These are phyloP conservation scores for Penicillium palitans DNA, from an alignment of 2,329 filamentous ascomycete species.

Conservation along the genomic window DNA sequence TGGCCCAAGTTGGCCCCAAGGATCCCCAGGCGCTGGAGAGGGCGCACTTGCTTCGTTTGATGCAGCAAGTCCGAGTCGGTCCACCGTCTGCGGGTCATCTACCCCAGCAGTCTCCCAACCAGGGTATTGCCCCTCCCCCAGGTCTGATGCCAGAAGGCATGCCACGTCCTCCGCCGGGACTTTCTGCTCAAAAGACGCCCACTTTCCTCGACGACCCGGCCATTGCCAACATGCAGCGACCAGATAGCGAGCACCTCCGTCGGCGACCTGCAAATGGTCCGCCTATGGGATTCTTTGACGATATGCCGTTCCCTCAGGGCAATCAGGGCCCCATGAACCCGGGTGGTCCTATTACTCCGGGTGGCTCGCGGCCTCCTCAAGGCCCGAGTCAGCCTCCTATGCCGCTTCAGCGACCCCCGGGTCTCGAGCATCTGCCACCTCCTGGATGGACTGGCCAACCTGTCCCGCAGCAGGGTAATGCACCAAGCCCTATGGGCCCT, in stretches of 20 bases:
- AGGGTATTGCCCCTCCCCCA: slow-evolving; percentile 35
- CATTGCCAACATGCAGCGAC: slow-evolving; percentile 44
- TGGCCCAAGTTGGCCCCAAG: slow-evolving; percentile 38
- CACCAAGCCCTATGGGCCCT: slow-evolving; percentile 33
- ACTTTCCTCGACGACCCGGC: slow-evolving; percentile 47
- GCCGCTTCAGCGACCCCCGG: slow-evolving; percentile 47
- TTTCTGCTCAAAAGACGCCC: slow-evolving; percentile 38
- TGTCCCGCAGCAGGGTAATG: slow-evolving; percentile 38
- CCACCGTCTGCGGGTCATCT: slow-evolving; percentile 29
- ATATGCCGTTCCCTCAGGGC: slow-evolving; percentile 39
- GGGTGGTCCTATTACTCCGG: slow-evolving; percentile 38
- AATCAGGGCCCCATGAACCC: slow-evolving; percentile 39
- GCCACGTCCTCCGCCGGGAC: slow-evolving; percentile 36
- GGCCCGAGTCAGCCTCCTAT: slow-evolving; percentile 37
- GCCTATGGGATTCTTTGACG: slow-evolving; percentile 44
- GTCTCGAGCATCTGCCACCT: slow-evolving; percentile 45
- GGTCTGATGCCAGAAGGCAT: slow-evolving; percentile 40
- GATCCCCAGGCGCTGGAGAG: slow-evolving; percentile 59
- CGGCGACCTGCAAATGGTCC: slow-evolving; percentile 41
- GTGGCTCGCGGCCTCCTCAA: slow-evolving; percentile 36
- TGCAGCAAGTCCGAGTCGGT: slow-evolving; percentile 60
- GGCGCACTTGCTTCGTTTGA: slow-evolving; percentile 83
- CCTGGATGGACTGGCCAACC: slow-evolving; percentile 43
- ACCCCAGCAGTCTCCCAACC: slow-evolving; percentile 30
- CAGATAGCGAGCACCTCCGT: slow-evolving; percentile 39